Evolutionary conservation across 1,284 basidiomycete species (phyloP), one percentile per base, ranked within the genome.

Genomic region (Ceratobasidium theobromae): DNA sequence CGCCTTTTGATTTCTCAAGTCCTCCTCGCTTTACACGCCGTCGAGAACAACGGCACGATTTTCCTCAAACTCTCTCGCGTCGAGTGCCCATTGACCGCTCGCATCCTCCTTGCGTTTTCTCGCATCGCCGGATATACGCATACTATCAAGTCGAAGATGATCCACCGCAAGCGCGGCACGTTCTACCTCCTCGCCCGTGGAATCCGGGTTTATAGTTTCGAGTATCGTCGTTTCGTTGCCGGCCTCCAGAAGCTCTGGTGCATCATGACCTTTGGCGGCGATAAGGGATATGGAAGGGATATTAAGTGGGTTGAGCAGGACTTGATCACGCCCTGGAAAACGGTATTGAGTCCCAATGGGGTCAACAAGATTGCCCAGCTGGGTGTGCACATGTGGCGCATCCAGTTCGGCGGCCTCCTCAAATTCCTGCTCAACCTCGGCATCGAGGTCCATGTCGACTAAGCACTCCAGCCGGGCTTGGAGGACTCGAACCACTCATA

Each of bases 31-130:
- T 71, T 78, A 8, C 64, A 62, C n/a, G 66, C 73, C 12, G 72
- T 75, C 14, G 52, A 67, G 6, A 28, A 43, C 4, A 73, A 75
- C 2, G 75, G 75, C 11, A 76, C 75, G 3, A 65, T 78, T 65
- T 69, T 78, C 51, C 69, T 76, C 46, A 76, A 75, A 67, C 71
- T 77, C 16, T 72, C 73, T 5, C 73, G 74, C 53, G 71, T 74
- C 40, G 76, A 77, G 49, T 65, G 71, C 48, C 65, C 69, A 40
- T 68, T 72, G n/a, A 73, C 76, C 28, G 73, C 75, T 3, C 73
- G 75, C 43, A 67, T 77, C 41, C 66, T 79, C 9, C 66, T 77
- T 12, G 45, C 68, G 35, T 71, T 75, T 2, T 74, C 72, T 70
- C 35, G 46, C 33, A 52, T 65, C 33, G 23, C 46, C 23, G 23